These are phyloP conservation scores for Cyberlindnera euphorbiiphila DNA, from an alignment of 805 yeast species.

Conservation along the genomic window DNA sequence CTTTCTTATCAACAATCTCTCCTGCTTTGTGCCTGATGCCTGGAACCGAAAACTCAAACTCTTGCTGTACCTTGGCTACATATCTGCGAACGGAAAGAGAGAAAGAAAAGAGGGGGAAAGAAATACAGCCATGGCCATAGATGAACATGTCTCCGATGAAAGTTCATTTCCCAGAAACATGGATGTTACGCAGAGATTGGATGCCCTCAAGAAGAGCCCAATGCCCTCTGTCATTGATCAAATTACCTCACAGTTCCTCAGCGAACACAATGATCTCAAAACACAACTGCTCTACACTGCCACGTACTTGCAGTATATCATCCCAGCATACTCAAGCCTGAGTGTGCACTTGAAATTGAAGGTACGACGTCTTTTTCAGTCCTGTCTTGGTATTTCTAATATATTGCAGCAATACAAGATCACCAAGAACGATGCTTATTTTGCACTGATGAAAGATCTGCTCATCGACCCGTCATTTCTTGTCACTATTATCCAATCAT, in stretches of 20 bases:
- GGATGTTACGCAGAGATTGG: constrained; percentile 2
- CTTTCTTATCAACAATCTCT: too few relatives aligned
- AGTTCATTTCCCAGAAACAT: not conserved
- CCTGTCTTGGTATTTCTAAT: constrained; percentile 20
- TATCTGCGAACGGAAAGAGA: too few relatives aligned
- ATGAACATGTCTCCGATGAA: too few relatives aligned
- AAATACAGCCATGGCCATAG: too few relatives aligned
- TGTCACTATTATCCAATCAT: constrained; percentile 7
- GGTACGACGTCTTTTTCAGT: constrained; percentile 19
- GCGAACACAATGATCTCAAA: constrained; percentile 11
- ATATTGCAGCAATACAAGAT: constrained; percentile 20
- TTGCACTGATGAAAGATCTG: constrained; percentile 20
- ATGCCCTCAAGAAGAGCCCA: constrained; percentile 14
- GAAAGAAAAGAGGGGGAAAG: too few relatives aligned
- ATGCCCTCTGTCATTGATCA: constrained; percentile 12
- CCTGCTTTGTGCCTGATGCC: too few relatives aligned
- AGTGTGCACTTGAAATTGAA: constrained; percentile 8
- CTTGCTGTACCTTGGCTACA: too few relatives aligned
- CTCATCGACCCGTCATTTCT: constrained; percentile 19
- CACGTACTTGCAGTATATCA: constrained; percentile 19
- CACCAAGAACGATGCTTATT: constrained; percentile 22
- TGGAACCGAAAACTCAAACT: too few relatives aligned
- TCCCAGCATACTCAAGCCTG: constrained; percentile 25
- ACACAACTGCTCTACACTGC: constrained; percentile 15
- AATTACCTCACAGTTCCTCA: constrained; percentile 10